Conservation (phyloP, 83 land plant genomes). For the Picea mariana region DNA sequence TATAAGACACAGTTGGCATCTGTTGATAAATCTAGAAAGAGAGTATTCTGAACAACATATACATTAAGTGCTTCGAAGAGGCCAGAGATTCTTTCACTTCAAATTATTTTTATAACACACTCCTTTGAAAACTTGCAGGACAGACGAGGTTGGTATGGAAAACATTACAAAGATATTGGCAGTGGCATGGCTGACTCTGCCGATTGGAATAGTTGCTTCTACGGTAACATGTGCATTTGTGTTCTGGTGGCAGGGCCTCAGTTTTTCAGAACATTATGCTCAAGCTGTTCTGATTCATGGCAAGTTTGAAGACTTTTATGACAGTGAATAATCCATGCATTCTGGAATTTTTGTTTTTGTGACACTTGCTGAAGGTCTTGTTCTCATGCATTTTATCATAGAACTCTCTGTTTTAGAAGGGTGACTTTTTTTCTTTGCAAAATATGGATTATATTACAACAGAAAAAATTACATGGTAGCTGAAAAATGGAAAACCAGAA, state of each 20-base stretch:
- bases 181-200: conserved; percentile 64
- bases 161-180: conserved; percentile 39
- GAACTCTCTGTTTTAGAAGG: neutral
- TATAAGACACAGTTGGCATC: too few relatives aligned
- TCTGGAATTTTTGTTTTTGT: neutral
- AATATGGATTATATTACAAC: neutral
- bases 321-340: neutral
- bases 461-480: too few relatives aligned
- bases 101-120: neutral
- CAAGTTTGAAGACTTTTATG: conserved; percentile 13
- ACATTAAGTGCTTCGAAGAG: neutral
- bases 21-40: too few relatives aligned
- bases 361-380: neutral
- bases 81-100: neutral
- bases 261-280: conserved; percentile 48
- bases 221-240: conserved; percentile 34
- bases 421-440: neutral
- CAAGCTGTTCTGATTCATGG: conserved; percentile 66
- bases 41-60: neutral
- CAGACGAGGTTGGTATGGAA: conserved; percentile 22
- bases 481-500: too few relatives aligned
- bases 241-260: conserved; percentile 55
- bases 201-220: conserved; percentile 52
- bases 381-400: neutral
- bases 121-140: conserved; percentile 31